Conservation (phyloP, 2,329 filamentous ascomycete species). For the Diaporthe sp. region DNA sequence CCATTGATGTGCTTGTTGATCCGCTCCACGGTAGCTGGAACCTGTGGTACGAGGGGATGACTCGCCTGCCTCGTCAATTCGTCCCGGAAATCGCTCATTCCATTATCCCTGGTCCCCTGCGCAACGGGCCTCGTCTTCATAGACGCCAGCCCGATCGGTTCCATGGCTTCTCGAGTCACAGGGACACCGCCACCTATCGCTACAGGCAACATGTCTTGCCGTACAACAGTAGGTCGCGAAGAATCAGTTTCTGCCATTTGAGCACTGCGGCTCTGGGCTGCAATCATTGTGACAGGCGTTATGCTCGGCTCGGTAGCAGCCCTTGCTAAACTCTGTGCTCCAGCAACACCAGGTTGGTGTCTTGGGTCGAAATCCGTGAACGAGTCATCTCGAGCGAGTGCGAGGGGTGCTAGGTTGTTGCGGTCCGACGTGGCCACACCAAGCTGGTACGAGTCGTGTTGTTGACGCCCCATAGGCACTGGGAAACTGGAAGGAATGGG, state of each 20-base stretch:
- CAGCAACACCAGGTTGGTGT: neutral
- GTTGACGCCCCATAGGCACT: neutral
- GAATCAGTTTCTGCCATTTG: neutral
- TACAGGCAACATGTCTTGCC: neutral
- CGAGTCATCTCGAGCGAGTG: constrained; percentile 4
- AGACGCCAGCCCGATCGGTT: neutral
- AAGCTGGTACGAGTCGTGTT: neutral
- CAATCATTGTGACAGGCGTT: neutral
- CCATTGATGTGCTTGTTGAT: constrained; percentile 1
- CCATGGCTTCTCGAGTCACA: neutral
- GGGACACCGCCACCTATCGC: neutral
- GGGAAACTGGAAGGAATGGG: neutral
- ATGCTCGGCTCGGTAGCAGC: neutral
- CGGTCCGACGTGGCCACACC: no score
- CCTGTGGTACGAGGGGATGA: neutral
- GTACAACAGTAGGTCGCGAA: neutral
- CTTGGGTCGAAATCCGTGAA: neutral
- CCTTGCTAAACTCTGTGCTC: neutral
- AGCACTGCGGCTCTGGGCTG: neutral
- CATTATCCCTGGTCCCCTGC: neutral
- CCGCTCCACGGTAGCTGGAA: neutral
- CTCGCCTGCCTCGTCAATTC: neutral
- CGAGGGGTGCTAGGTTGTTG: neutral
- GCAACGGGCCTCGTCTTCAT: neutral
- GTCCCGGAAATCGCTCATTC: neutral